These are phyloP conservation scores for Starmerella sp. DNA, from an alignment of 805 yeast species.

Conservation along the genomic window DNA sequence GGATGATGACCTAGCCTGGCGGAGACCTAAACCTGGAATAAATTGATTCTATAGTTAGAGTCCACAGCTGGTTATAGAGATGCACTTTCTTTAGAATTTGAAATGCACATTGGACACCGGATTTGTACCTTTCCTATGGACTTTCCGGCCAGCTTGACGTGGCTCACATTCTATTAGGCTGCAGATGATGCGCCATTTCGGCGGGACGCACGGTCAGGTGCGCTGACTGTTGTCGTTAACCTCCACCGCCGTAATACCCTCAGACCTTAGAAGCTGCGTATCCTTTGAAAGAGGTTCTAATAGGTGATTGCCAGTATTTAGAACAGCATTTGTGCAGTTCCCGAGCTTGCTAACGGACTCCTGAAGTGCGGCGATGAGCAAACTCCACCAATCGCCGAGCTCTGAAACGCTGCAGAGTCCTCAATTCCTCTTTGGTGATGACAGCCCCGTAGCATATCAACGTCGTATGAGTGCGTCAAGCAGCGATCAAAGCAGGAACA, in stretches of 20 bases:
- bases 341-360: background rate
- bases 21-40: background rate
- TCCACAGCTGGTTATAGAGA: no score
- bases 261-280: no score
- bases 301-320: background rate
- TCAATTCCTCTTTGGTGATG: background rate
- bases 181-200: no score
- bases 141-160: no score
- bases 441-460: background rate
- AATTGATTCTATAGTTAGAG: background rate
- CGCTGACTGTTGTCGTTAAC: background rate
- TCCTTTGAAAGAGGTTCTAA: no score
- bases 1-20: background rate
- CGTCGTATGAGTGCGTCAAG: background rate
- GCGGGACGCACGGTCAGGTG: background rate
- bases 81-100: no score
- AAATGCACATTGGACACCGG: no score
- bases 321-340: background rate
- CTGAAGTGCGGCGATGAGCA: background rate
- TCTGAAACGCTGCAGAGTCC: background rate
- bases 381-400: constrained; percentile 4
- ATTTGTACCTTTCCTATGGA: no score
- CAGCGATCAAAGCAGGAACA: background rate
- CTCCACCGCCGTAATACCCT: background rate
- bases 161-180: no score